Evolutionary conservation across 2,329 filamentous ascomycete genomes (phyloP).

Genomic region (Trichoderma semiorbis): DNA sequence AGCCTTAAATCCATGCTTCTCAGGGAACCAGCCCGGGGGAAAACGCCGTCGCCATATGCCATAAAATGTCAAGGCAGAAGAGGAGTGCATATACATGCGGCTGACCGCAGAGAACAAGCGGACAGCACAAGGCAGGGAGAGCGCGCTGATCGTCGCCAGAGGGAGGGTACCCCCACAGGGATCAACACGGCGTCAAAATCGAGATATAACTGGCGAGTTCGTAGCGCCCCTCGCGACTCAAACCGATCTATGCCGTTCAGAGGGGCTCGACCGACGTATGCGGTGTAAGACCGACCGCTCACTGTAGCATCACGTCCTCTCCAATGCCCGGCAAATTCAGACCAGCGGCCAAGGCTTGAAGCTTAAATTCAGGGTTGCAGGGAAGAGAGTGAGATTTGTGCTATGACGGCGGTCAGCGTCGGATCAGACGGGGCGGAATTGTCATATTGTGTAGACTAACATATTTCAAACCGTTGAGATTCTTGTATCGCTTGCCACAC

Average conservation of each 20-base stretch:
- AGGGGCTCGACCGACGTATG: background rate
- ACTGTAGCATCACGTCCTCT: conserved; percentile 43
- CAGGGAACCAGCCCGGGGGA: background rate
- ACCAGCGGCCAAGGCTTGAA: conserved; percentile 43
- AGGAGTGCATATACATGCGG: conserved; percentile 1
- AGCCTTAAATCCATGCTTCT: conserved; percentile 3
- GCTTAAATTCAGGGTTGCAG: conserved; percentile 77
- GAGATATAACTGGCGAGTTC: background rate
- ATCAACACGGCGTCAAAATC: conserved; percentile 6
- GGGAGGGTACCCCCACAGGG: background rate
- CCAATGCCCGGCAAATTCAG: conserved; percentile 43
- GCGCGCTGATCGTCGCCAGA: background rate
- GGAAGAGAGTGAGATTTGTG: conserved; percentile 80
- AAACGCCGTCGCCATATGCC: conserved; percentile 19
- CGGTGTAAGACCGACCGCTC: conserved; percentile 12
- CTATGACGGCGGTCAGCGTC: conserved; percentile 40
- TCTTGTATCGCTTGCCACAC: conserved; percentile 98
- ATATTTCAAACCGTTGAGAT: conserved; percentile 97
- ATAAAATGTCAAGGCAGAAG: background rate
- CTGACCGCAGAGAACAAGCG: background rate
- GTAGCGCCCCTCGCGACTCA: background rate
- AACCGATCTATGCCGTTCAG: background rate
- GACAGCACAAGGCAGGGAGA: background rate
- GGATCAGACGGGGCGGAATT: conserved; percentile 14
- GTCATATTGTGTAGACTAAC: conserved; percentile 42